Conservation (phyloP, 1,284 basidiomycete genomes). For the Wallemia ichthyophaga region DNA sequence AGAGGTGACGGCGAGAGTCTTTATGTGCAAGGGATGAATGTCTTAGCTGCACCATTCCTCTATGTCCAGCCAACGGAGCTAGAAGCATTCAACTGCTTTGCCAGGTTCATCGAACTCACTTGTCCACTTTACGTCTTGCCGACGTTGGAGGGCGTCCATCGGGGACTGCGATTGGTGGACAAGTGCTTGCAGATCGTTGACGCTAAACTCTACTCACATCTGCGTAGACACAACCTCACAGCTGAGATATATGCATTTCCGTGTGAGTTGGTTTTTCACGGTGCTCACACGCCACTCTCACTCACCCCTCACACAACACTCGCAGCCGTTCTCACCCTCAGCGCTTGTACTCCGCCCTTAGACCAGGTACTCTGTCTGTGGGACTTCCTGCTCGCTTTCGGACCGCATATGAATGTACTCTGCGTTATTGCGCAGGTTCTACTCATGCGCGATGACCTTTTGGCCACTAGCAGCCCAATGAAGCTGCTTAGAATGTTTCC, state of each 20-base stretch:
- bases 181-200: slow-evolving; percentile 71
- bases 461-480: slow-evolving; percentile 53
- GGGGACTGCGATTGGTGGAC: slow-evolving; percentile 75
- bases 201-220: slow-evolving; percentile 43
- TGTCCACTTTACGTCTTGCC: slow-evolving; percentile 89
- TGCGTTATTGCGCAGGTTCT: slow-evolving; percentile 84
- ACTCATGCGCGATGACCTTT: slow-evolving; percentile 61
- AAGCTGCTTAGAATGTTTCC: slow-evolving; percentile 79
- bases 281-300: no score
- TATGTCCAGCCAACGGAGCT: slow-evolving; percentile 84
- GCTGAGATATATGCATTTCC: slow-evolving; percentile 94
- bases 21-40: slow-evolving; percentile 42
- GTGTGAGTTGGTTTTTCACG: slow-evolving; percentile 28
- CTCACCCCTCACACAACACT: background rate
- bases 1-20: slow-evolving; percentile 1
- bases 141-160: slow-evolving; percentile 73
- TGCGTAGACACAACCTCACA: slow-evolving; percentile 73
- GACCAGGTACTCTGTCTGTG: slow-evolving; percentile 77
- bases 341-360: slow-evolving; percentile 82
- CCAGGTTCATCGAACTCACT: slow-evolving; percentile 68
- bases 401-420: slow-evolving; percentile 77
- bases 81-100: slow-evolving; percentile 85
- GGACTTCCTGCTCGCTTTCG: slow-evolving; percentile 91
- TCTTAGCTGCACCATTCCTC: slow-evolving; percentile 81
- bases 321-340: slow-evolving; percentile 70